Base-by-base conservation (phyloP, 116 monocot genomes). In the Iris pallida region DNA sequence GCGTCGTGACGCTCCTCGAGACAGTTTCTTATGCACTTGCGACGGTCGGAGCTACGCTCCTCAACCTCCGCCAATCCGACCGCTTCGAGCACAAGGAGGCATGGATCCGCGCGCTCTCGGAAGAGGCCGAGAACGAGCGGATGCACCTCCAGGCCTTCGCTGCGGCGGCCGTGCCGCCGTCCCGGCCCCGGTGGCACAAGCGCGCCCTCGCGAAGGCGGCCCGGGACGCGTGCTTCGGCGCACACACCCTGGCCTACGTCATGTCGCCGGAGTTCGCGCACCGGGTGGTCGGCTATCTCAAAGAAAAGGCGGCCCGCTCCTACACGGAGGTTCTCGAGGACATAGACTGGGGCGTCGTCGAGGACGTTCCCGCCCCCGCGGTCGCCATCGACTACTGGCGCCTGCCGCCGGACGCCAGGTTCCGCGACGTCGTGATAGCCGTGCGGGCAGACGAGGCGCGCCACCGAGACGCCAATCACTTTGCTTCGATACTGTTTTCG, bases 41-140 rank as follows among this genome's bases (percentile, higher is more conserved):
- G n/a, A n/a, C n/a, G n/a, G n/a, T n/a, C n/a, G n/a, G n/a, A n/a
- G n/a, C n/a, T n/a, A n/a, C n/a, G n/a, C n/a, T 93, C 6, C 80
- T 93, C 8, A 88, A 93, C 76, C 72, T 78, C 59, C 75, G 75
- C 0, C 85, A 88, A n/a, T 68, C 54, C 41, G 52, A 68, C 40
- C 68, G 53, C 61, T 75, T 75, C 44, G 75, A 75, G 53, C 70
- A 71, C 60, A 71, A 59, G 70, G 70, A 2, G 70, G 70, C 8
- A n/a, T 71, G 70, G 70, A 51, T 71, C 60, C 70, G 70, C 5
- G 59, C 70, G 2, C 70, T 71, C 14, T 44, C 60, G 2, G 70
- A 71, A 59, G 70, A 71, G 49, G 70, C 70, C 0, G 70, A 71
- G 66, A 78, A 71, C 44, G 71, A 78, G 60, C 17, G 70, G 45